Percentiles rank a stretch among this genome's conserved stretches.
phyloP scores from a whole-genome alignment of 2,329 filamentous ascomycete genomes.

The Didymella lethalis region DNA sequence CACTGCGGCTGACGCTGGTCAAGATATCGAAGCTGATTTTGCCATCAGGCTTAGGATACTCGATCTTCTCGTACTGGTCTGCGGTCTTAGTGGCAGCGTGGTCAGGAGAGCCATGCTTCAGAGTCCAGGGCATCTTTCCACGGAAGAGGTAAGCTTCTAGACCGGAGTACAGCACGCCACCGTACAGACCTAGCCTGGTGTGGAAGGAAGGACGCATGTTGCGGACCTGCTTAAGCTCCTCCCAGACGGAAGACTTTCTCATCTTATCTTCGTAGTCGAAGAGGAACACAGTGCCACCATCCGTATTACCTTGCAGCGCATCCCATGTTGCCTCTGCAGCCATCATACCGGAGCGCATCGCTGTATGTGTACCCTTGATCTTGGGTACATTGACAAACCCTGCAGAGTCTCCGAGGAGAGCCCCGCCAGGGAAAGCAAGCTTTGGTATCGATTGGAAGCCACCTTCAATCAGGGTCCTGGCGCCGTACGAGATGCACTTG shows the following conservation, averaged over 20 bases:
- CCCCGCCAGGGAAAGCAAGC: slow-evolving; percentile 93
- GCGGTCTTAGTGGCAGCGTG: slow-evolving; percentile 80
- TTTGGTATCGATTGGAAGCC: slow-evolving; percentile 98
- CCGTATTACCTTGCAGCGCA: slow-evolving; percentile 67
- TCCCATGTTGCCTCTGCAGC: slow-evolving; percentile 89
- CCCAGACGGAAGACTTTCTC: slow-evolving; percentile 87
- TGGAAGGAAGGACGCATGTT: slow-evolving; percentile 98
- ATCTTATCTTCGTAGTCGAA: slow-evolving; percentile 93
- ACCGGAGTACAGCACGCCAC: slow-evolving; percentile 90
- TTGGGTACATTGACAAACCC: slow-evolving; percentile 98
- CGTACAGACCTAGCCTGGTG: slow-evolving; percentile 83
- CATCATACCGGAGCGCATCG: slow-evolving; percentile 97
- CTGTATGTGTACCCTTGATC: slow-evolving; percentile 97
- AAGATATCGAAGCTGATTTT: slow-evolving; percentile 95
- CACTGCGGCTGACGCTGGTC: slow-evolving; percentile 92
- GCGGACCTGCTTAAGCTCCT: slow-evolving; percentile 90
- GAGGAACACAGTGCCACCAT: slow-evolving; percentile 80
- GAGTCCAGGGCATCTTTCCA: slow-evolving; percentile 88
- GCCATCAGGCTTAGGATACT: slow-evolving; percentile 95
- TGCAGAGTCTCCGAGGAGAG: slow-evolving; percentile 93
- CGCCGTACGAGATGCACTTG: slow-evolving; percentile 96
- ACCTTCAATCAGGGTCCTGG: slow-evolving; percentile 88
- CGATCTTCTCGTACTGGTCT: slow-evolving; percentile 83
- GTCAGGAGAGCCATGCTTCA: slow-evolving; percentile 83
- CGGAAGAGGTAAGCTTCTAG: slow-evolving; percentile 88